Conservation (phyloP, 1,284 basidiomycete genomes). For the Volvariella volvacea region DNA sequence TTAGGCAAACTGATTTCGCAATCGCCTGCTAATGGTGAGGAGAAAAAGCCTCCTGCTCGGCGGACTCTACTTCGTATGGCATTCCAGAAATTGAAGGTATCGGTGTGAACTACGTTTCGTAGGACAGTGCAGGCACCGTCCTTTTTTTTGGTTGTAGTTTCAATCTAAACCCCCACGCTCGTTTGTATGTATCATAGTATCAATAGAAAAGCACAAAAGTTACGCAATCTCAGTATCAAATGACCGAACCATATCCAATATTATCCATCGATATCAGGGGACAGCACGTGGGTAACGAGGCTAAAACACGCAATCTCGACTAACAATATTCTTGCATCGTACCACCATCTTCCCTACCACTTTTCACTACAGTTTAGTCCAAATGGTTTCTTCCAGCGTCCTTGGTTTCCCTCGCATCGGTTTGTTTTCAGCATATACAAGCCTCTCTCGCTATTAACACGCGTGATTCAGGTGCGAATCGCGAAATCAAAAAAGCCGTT, state of each 20-base stretch:
- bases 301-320: slow-evolving; percentile 18
- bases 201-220: background rate
- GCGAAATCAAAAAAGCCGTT: slow-evolving; percentile 98
- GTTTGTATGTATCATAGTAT: background rate
- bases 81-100: slow-evolving; percentile 25
- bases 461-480: slow-evolving; percentile 84
- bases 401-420: slow-evolving; percentile 98
- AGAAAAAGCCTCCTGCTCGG: slow-evolving; percentile 14
- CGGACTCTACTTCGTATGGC: slow-evolving; percentile 25
- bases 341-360: slow-evolving; percentile 22
- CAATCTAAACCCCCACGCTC: slow-evolving; percentile 7
- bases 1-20: slow-evolving; percentile 16
- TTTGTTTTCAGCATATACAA: slow-evolving; percentile 25
- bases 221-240: background rate
- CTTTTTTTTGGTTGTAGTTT: slow-evolving; percentile 9
- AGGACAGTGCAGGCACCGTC: slow-evolving; percentile 12
- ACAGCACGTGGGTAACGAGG: slow-evolving; percentile 23
- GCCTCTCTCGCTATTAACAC: too few relatives aligned
- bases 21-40: slow-evolving; percentile 1
- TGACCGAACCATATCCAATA: slow-evolving; percentile 9
- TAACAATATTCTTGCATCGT: slow-evolving; percentile 18
- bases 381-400: slow-evolving; percentile 78
- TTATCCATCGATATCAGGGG: slow-evolving; percentile 27
- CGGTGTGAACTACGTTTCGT: slow-evolving; percentile 8
- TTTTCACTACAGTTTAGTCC: slow-evolving; percentile 17